Conservation (phyloP, 1,139 yeast species). For the Candida frijolesensis region DNA sequence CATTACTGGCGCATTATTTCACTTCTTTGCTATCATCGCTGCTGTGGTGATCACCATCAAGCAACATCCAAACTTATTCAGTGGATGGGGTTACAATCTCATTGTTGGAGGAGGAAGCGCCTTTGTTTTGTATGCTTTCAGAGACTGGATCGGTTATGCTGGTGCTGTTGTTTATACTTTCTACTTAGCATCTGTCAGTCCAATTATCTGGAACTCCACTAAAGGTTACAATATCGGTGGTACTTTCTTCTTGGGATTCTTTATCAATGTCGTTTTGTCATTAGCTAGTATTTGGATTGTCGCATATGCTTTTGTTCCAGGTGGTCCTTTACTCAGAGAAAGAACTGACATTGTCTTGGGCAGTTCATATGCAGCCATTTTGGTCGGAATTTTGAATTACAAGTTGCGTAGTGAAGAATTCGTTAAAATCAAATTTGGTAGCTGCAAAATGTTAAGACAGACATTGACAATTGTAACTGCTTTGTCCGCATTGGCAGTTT, state of each 20-base stretch:
- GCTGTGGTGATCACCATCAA: conserved; percentile 49
- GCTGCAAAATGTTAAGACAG: conserved; percentile 27
- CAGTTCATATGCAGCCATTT: conserved; percentile 45
- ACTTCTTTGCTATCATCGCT: conserved; percentile 57
- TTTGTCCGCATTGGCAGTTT: conserved; percentile 32
- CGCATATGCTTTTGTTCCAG: conserved; percentile 97
- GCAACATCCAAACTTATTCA: conserved; percentile 26
- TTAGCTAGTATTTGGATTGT: conserved; percentile 95
- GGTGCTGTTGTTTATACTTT: conserved; percentile 73
- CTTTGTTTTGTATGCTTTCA: conserved; percentile 46
- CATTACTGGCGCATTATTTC: conserved; percentile 80
- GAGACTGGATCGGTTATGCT: conserved; percentile 80
- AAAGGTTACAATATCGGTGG: conserved; percentile 61
- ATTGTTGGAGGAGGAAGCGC: conserved; percentile 55
- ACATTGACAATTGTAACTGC: conserved; percentile 28
- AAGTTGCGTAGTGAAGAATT: conserved; percentile 24
- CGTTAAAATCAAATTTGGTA: conserved; percentile 22
- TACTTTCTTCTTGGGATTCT: conserved; percentile 58
- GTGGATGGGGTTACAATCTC: conserved; percentile 30
- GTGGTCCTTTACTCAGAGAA: conserved; percentile 85
- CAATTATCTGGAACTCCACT: conserved; percentile 60
- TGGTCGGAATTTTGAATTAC: conserved; percentile 39
- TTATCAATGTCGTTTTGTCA: conserved; percentile 56
- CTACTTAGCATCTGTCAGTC: conserved; percentile 65
- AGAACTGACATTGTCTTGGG: conserved; percentile 76